Evolutionary conservation across 371 early-diverging fungal species (phyloP).

Genomic region (Mucor indicus): DNA sequence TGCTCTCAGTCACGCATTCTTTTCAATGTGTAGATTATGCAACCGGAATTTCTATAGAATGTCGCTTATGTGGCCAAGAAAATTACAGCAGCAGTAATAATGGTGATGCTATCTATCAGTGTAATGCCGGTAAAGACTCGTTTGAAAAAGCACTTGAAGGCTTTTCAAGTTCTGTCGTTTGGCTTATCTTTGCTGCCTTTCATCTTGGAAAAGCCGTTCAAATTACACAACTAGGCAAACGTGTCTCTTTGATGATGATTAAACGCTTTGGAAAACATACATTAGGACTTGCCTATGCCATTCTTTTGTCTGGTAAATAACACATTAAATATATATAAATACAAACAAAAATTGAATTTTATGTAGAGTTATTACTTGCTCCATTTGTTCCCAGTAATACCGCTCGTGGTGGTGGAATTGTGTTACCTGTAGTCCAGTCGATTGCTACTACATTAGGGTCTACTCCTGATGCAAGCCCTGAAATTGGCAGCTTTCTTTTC

Average conservation of each 20-base stretch:
- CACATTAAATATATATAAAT: no score
- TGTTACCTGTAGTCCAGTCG: conserved; percentile 65
- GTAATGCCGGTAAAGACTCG: conserved; percentile 52
- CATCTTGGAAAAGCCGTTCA: conserved; percentile 67
- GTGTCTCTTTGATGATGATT: conserved; percentile 56
- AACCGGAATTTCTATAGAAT: conserved; percentile 50
- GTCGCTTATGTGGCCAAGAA: conserved; percentile 47
- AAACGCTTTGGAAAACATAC: conserved; percentile 50
- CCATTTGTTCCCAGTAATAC: conserved; percentile 76
- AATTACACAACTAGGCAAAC: conserved; percentile 54
- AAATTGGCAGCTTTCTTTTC: conserved; percentile 50
- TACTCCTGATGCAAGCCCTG: conserved; percentile 27
- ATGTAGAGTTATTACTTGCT: conserved; percentile 54
- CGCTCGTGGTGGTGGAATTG: conserved; percentile 72
- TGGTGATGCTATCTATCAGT: no score
- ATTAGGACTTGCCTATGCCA: conserved; percentile 61
- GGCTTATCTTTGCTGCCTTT: conserved; percentile 73
- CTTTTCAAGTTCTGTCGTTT: conserved; percentile 59
- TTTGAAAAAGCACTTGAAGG: conserved; percentile 58
- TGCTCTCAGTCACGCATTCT: conserved; percentile 53
- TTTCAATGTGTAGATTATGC: conserved; percentile 53
- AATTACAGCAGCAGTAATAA: conserved; percentile 23
- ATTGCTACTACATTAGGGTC: conserved; percentile 54
- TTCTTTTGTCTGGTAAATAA: conserved; percentile 46
- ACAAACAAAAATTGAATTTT: not conserved